These are phyloP conservation scores for Elaeis oleifera DNA, from an alignment of 202 grass and related monocot species.

Conservation along the genomic window DNA sequence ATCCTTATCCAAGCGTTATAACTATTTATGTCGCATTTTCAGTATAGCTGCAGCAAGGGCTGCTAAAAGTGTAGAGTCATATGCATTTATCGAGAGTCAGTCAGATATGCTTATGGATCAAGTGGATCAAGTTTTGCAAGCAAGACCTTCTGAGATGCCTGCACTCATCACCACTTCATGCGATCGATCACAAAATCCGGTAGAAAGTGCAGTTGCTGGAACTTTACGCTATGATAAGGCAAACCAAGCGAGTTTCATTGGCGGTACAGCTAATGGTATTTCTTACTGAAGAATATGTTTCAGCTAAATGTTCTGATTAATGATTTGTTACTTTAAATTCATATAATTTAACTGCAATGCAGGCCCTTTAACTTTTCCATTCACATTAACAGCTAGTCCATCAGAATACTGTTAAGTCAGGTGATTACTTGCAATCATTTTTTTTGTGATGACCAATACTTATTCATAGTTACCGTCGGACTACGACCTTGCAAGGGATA, in stretches of 20 bases:
- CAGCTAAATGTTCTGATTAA: too few species aligned
- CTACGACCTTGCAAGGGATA: too few species aligned
- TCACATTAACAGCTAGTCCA: too few species aligned
- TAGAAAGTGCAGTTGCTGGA: conserved; percentile 9
- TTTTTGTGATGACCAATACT: too few species aligned
- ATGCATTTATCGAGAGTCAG: not conserved
- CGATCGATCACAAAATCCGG: conserved; percentile 10
- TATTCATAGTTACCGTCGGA: too few species aligned
- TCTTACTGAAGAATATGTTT: too few species aligned
- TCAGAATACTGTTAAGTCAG: too few species aligned
- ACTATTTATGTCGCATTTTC: conserved; percentile 16
- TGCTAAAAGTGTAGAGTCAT: conserved; percentile 16
- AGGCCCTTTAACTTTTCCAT: too few species aligned
- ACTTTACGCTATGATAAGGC: conserved; percentile 1
- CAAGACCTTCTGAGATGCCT: conserved; percentile 12
- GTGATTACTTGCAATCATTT: too few species aligned
- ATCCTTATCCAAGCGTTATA: conserved; percentile 5
- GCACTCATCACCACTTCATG: not conserved
- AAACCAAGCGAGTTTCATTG: not conserved
- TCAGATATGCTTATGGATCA: not conserved
- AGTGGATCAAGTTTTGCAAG: conserved; percentile 1
- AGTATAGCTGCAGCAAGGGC: conserved; percentile 11
- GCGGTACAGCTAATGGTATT: too few species aligned
- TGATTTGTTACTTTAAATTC: too few species aligned
- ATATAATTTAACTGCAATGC: too few species aligned